Evolutionary conservation across 345 rosid species (phyloP).

Genomic region (Anastatica hierochuntica): DNA sequence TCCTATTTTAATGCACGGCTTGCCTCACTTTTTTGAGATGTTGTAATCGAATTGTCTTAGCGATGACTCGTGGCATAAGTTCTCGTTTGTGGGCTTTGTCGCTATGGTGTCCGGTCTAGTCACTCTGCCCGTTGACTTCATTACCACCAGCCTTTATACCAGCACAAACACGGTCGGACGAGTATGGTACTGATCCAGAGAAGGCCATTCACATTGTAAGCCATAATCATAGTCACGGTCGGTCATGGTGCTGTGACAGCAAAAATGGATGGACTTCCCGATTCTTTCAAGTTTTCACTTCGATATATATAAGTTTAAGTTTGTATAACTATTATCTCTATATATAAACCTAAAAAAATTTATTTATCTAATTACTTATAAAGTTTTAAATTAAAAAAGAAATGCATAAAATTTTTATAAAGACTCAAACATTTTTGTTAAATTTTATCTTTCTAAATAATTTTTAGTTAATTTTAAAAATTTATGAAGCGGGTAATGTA

Average conservation of each 20-base stretch:
- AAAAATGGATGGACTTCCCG: no score
- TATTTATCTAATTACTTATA: no score
- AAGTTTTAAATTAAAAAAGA: no score
- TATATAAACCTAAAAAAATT: no score
- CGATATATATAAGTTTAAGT: no score
- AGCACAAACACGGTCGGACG: slow-evolving; percentile 11
- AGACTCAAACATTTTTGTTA: no score
- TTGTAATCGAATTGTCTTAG: slow-evolving; percentile 48
- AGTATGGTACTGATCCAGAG: slow-evolving; percentile 22
- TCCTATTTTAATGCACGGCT: slow-evolving; percentile 57
- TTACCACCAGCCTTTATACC: slow-evolving; percentile 43
- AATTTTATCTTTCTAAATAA: no score
- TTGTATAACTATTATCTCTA: no score
- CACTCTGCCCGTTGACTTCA: slow-evolving; percentile 63
- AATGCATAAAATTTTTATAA: no score
- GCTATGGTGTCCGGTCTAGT: slow-evolving; percentile 54
- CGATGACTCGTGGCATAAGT: slow-evolving; percentile 69
- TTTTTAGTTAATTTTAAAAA: no score
- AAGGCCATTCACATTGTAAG: slow-evolving; percentile 10
- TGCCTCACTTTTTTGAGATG: slow-evolving; percentile 71
- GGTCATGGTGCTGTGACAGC: background rate
- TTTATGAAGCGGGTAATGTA: no score
- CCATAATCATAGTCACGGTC: slow-evolving; percentile 3
- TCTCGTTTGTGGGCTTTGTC: slow-evolving; percentile 65
- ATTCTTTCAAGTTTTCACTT: no score